Percentiles rank a stretch among this genome's conserved stretches.
Conservation (phyloP, 164 flowering plant genomes). For the Nymphaea colorata region DNA sequence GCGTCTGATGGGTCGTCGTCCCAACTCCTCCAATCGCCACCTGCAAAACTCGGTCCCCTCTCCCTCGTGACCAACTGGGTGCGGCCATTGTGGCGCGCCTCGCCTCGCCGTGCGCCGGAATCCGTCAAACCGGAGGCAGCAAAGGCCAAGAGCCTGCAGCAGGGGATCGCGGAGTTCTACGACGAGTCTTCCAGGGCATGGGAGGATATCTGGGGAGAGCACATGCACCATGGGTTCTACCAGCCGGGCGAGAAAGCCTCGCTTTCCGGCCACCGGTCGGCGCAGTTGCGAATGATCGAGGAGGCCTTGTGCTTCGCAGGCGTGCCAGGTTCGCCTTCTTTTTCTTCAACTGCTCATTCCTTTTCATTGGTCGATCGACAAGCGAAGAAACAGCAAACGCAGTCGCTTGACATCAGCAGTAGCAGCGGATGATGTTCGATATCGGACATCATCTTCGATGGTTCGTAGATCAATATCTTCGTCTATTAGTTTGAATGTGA, state of each 20-base stretch:
- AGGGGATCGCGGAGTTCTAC: constrained; percentile 81
- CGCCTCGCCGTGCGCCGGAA: not conserved
- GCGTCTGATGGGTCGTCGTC: not conserved
- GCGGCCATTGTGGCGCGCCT: not conserved
- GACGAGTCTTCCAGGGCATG: constrained; percentile 72
- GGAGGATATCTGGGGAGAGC: constrained; percentile 94
- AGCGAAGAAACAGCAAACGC: too few species aligned
- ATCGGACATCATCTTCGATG: too few species aligned
- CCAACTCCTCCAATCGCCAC: not conserved
- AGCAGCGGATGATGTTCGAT: not conserved
- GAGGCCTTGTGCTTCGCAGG: constrained; percentile 70
- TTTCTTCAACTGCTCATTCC: not conserved
- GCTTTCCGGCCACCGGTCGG: constrained; percentile 55
- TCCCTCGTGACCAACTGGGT: not conserved
- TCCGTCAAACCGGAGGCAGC: not conserved
- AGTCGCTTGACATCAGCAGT: too few species aligned
- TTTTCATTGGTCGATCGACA: not conserved
- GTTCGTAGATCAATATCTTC: not conserved
- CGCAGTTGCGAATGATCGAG: constrained; percentile 94
- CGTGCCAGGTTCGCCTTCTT: constrained; percentile 25
- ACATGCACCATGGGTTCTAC: constrained; percentile 95
- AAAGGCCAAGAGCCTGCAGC: constrained; percentile 16
- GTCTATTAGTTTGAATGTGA: not conserved
- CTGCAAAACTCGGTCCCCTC: not conserved
- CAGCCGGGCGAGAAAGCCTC: constrained; percentile 29